These are phyloP conservation scores for Cylindricascospora bacillispora DNA, from an alignment of 1,139 yeast genomes.

Conservation along the genomic window DNA sequence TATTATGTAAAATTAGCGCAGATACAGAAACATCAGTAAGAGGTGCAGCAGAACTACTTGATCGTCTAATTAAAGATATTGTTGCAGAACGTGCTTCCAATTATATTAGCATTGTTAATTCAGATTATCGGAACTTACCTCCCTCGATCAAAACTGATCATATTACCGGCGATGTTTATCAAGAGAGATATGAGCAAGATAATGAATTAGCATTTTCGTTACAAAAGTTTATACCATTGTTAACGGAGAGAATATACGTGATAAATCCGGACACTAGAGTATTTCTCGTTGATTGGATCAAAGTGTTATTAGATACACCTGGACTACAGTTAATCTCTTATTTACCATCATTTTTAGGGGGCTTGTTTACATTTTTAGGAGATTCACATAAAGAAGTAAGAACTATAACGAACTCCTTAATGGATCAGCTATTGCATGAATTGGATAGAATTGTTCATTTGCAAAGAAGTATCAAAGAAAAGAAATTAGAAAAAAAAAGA, in stretches of 20 bases:
- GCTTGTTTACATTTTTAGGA: constrained; percentile 66
- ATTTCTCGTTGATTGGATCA: constrained; percentile 87
- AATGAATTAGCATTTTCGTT: constrained; percentile 64
- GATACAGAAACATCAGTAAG: constrained; percentile 88
- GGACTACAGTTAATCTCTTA: constrained; percentile 79
- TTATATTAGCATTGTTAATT: constrained; percentile 69
- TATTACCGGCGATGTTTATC: constrained; percentile 42
- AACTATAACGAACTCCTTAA: constrained; percentile 66
- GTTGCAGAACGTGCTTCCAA: constrained; percentile 92
- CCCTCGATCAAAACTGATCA: constrained; percentile 34
- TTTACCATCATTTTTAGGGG: constrained; percentile 81
- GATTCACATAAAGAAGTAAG: constrained; percentile 83
- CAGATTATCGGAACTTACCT: constrained; percentile 34
- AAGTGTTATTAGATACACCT: constrained; percentile 82
- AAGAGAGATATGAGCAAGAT: constrained; percentile 52
- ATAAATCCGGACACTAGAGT: constrained; percentile 87
- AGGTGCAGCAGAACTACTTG: constrained; percentile 91
- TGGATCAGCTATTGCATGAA: constrained; percentile 69
- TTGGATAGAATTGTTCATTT: constrained; percentile 63
- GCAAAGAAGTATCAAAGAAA: constrained; percentile 27
- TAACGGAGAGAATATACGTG: constrained; percentile 83
- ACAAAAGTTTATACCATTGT: constrained; percentile 77
- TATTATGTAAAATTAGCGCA: constrained; percentile 77
- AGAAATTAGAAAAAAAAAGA: constrained; percentile 6
- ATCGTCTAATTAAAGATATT: constrained; percentile 82